phyloP scores from a whole-genome alignment of 768 basidiomycete species.

The Collybia sp. region DNA sequence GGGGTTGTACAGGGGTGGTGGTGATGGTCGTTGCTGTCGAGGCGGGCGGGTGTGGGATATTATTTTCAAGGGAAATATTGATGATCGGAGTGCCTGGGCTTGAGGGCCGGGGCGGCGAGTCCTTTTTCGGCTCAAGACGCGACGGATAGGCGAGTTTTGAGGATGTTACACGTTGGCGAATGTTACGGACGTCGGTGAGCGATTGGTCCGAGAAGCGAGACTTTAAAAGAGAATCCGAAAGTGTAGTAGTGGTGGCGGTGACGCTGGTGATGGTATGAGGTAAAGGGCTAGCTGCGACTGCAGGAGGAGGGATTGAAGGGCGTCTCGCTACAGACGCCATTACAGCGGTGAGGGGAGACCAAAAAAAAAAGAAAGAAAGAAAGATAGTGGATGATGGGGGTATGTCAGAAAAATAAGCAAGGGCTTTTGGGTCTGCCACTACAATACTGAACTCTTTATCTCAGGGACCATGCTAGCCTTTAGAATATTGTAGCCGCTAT shows the following conservation, averaged over 20 bases:
- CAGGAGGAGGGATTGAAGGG: conserved; percentile 25
- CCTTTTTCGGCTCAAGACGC: conserved; percentile 28
- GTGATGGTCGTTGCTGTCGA: conserved; percentile 16
- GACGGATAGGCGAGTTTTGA: conserved; percentile 16
- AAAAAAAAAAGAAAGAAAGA: conserved; percentile 10
- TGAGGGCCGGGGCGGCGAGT: conserved; percentile 16
- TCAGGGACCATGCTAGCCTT: no score
- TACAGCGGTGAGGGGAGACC: conserved; percentile 1
- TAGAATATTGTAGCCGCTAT: no score
- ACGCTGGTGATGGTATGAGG: no score
- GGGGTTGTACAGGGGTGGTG: conserved; percentile 22
- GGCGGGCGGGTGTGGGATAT: conserved; percentile 12
- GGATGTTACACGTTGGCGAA: conserved; percentile 10
- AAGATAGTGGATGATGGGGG: conserved; percentile 8
- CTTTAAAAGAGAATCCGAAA: conserved; percentile 40
- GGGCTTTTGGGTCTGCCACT: background rate
- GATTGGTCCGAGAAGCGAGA: conserved; percentile 48
- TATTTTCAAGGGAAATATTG: conserved; percentile 39
- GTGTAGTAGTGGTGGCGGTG: conserved; percentile 8
- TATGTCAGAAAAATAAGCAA: no score
- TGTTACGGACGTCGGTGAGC: conserved; percentile 18
- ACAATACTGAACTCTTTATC: no score
- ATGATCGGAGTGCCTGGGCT: conserved; percentile 45
- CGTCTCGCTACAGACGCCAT: conserved; percentile 22
- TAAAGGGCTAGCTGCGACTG: conserved; percentile 28